Percentiles rank a stretch among this genome's conserved stretches.
These are phyloP conservation scores for Aspergillus sparsus DNA, from an alignment of 495 filamentous ascomycete genomes.

Conservation along the genomic window DNA sequence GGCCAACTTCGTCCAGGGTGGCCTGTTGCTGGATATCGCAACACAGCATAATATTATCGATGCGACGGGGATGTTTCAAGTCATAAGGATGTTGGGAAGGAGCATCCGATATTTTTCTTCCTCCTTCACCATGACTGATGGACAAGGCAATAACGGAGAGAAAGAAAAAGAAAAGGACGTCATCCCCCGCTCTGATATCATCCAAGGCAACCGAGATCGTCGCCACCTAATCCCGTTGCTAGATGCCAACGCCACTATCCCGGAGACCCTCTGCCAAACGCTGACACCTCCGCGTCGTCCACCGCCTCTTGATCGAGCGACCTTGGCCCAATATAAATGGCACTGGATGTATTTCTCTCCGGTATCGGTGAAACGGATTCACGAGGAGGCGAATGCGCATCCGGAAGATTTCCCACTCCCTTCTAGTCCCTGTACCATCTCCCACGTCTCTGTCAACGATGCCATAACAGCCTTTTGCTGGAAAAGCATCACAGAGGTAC, in stretches of 20 bases:
- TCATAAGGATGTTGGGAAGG: constrained; percentile 36
- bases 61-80: constrained; percentile 37
- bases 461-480: constrained; percentile 53
- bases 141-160: too few species aligned
- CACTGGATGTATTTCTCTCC: constrained; percentile 28
- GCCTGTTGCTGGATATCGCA: constrained; percentile 32
- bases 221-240: constrained; percentile 35
- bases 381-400: constrained; percentile 22
- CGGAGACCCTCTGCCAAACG: constrained; percentile 10
- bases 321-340: constrained; percentile 22
- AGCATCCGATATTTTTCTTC: constrained; percentile 22
- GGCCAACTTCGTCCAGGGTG: constrained; percentile 39
- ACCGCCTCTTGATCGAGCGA: not conserved
- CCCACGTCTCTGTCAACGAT: constrained; percentile 51
- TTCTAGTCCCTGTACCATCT: constrained; percentile 9
- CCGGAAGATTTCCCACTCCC: constrained; percentile 9
- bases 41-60: constrained; percentile 48
- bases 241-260: constrained; percentile 23
- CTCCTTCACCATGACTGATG: not conserved
- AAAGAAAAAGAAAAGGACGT: not conserved
- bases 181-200: constrained; percentile 25
- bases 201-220: constrained; percentile 38
- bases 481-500: constrained; percentile 33
- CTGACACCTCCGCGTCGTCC: constrained; percentile 1
- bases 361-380: constrained; percentile 17